A percentile compares a stretch with the other conserved stretches of the same genome.
phyloP scores from a whole-genome alignment of 2,329 filamentous ascomycete species.

The Coleophoma cylindrospora region DNA sequence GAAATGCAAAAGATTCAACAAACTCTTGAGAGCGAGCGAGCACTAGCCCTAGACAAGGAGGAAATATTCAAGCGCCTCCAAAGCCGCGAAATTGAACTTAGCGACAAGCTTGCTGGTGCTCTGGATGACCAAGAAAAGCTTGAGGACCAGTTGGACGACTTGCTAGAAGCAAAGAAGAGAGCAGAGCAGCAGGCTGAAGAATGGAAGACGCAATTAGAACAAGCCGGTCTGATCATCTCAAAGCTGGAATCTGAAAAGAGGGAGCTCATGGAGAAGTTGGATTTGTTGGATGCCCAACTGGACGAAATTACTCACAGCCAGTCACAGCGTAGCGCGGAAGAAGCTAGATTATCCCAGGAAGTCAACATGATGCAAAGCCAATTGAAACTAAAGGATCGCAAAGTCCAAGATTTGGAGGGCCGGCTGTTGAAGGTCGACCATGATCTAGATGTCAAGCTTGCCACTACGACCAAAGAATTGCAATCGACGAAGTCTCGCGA shows the following conservation, averaged over 20 bases:
- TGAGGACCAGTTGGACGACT: constrained; percentile 86
- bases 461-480: constrained; percentile 73
- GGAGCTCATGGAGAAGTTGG: constrained; percentile 61
- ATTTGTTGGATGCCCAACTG: constrained; percentile 66
- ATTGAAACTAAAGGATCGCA: constrained; percentile 81
- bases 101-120: constrained; percentile 86
- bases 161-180: constrained; percentile 84
- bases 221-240: constrained; percentile 82
- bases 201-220: constrained; percentile 78
- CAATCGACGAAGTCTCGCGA: constrained; percentile 69
- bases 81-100: constrained; percentile 82
- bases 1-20: constrained; percentile 90
- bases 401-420: constrained; percentile 78
- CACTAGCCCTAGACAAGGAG: constrained; percentile 95
- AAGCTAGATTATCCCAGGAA: constrained; percentile 74
- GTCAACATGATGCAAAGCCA: constrained; percentile 91
- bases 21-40: constrained; percentile 89
- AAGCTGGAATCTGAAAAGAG: constrained; percentile 84
- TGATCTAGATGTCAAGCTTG: constrained; percentile 81
- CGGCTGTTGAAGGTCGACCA: constrained; percentile 83
- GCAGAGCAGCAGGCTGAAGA: constrained; percentile 80
- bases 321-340: constrained; percentile 68
- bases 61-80: constrained; percentile 98
- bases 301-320: constrained; percentile 65
- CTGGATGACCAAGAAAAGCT: constrained; percentile 91